Base-by-base conservation (phyloP, 768 basidiomycete genomes). In the Rhodocollybia butyracea region DNA sequence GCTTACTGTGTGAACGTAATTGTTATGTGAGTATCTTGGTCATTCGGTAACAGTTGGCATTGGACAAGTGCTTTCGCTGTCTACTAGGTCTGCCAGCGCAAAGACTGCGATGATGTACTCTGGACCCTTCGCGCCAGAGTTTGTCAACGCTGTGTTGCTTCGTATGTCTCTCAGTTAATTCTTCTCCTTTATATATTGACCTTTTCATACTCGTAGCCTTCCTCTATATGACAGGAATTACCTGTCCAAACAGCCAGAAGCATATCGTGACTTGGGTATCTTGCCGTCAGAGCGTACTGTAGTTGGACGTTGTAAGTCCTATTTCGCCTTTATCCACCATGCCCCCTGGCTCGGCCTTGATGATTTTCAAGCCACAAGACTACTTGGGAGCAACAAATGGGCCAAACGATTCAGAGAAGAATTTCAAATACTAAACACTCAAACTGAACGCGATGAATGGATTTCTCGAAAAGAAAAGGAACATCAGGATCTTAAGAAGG, bases 1-100 rank as follows among this genome's bases (percentile, higher is more conserved):
- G 80, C 59, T 72, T 85, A 30, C 71, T 69, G 11, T 85, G 80
- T 56, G 78, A 76, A 52, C 75, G 73, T 2, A 71, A 76, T 59
- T 85, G 83, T 55, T 76, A 81, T 67, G 83, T 81, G 60, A 60
- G 71, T 24, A 26, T 13, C 21, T 19, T 13, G 21, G 5, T 19
- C 21, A 6, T 19, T 40, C 39, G 8, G 17, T 3, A 41, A 21
- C 1, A n/a, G 1, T 41, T 17, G 8, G 10, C 22, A 12, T 15
- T 6, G 3, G 22, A 8, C 11, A 6, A 41, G 8, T 21, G n/a
- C n/a, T n/a, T n/a, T n/a, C n/a, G n/a, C n/a, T n/a, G n/a, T n/a
- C n/a, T 11, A n/a, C 10, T 15, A 41, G n/a, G 22, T 13, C 17
- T 41, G n/a, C 17, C 17, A 41, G 8, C 17, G 15, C 32, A 50